A percentile compares a stretch with the other conserved stretches of the same genome.
These are phyloP conservation scores for Fraxinus dipetala DNA, from an alignment of 305 asterid species.

Conservation along the genomic window DNA sequence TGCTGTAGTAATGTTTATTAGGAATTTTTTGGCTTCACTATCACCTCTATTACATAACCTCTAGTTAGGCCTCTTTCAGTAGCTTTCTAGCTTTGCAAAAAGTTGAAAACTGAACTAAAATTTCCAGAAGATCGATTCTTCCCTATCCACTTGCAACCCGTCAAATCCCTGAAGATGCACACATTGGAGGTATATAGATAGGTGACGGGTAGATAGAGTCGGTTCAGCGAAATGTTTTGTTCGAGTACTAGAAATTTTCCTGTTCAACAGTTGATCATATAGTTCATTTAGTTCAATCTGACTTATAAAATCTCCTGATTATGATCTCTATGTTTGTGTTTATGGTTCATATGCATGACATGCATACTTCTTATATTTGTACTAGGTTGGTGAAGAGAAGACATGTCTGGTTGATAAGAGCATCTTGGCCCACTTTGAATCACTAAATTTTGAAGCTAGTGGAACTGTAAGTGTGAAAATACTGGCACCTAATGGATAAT, in stretches of 20 bases:
- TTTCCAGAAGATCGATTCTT: neutral
- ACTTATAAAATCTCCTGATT: conserved; percentile 15
- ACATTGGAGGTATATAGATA: neutral
- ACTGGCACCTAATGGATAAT: conserved; percentile 1
- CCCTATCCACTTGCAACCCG: neutral
- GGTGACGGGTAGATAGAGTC: neutral
- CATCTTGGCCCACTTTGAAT: conserved; percentile 66
- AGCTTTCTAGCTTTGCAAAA: neutral
- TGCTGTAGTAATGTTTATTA: neutral
- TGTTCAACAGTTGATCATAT: neutral
- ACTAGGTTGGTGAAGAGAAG: conserved; percentile 59
- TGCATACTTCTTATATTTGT: conserved; percentile 22
- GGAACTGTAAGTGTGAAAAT: conserved; percentile 53
- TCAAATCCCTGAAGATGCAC: neutral
- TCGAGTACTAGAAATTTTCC: neutral
- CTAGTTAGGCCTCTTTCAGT: neutral
- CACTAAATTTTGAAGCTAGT: conserved; percentile 70
- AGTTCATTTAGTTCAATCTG: conserved; percentile 3
- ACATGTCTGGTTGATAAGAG: conserved; percentile 85
- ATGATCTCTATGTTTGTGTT: conserved; percentile 16
- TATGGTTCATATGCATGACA: conserved; percentile 13
- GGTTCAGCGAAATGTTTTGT: too few relatives aligned
- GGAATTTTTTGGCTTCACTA: neutral
- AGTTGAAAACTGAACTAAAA: neutral
- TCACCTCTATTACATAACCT: neutral